Evolutionary conservation across 805 yeast species (phyloP), one percentile per base, ranked within the genome.

Genomic region (Candida ascalaphidarum): DNA sequence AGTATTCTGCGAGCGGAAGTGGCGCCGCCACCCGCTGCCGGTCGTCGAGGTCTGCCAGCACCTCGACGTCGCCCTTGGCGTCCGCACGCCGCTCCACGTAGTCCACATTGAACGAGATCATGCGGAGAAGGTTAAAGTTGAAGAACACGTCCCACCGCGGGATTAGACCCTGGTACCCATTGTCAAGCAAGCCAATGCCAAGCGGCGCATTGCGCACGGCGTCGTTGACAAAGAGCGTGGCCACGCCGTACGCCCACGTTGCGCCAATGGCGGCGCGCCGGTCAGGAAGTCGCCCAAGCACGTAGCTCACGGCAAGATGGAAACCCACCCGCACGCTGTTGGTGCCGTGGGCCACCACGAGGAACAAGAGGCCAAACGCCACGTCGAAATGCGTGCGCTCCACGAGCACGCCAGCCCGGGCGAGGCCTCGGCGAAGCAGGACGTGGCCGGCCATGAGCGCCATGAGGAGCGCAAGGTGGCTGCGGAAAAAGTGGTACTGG

Each of bases 81-180:
- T 32, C 30, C 3, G 27, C 16, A 11, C 23, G 22, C 27, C 61
- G 61, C 41, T 68, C 71, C 17, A 78, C 43, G 43, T 70, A 85
- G 55, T 92, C 99, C 36, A 83, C 48, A 38, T 83, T 81, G 52
- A 68, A 92, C 34, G 95, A 83, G 25, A 92, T 57, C 68, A 86
- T 74, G 44, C 96, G 69, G 30, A 92, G 65, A 34, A 89, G 58
- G 1, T 95, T 80, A 55, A 94, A 86, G 55, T 92, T 92, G 66
- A 77, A 92, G 43, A 82, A 84, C 3, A 92, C 96, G 48, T 92
- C 96, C 99, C 99, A 92, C 43, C 97, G 68, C 11, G 75, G 65
- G 35, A 92, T 77, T 10, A 88, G 68, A 1, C 97, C 96, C 26
- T 69, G 68, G 41, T 71, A 79, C 1, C 70, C 68, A 16, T 56